Conservation (phyloP, 345 rosid genomes). For the Microcos paniculata region DNA sequence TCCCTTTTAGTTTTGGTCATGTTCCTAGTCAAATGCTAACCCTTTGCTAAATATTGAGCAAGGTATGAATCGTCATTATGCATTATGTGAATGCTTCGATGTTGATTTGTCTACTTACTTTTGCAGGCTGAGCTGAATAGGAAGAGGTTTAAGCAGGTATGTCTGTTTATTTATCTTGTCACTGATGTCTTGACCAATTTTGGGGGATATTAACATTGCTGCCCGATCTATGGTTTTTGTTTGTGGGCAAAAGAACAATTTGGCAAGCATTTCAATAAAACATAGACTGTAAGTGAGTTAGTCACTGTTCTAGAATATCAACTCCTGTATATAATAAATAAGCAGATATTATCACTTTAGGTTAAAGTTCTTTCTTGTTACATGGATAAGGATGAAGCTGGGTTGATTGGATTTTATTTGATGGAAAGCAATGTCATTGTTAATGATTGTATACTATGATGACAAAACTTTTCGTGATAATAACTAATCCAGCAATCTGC, state of each 20-base stretch:
- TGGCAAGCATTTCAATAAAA: neutral
- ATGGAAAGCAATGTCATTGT: neutral
- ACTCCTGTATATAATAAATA: neutral
- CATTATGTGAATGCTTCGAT: neutral
- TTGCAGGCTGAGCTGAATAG: slow-evolving; percentile 45
- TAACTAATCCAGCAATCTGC: neutral
- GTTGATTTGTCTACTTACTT: neutral
- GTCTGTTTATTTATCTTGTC: neutral
- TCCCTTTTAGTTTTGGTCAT: neutral
- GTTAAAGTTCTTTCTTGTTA: neutral
- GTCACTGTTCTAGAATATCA: neutral
- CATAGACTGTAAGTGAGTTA: neutral
- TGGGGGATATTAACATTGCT: neutral
- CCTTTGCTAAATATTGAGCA: neutral
- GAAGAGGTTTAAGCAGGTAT: slow-evolving; percentile 42
- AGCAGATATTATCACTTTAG: neutral
- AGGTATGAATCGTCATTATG: neutral
- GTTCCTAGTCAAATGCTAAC: neutral
- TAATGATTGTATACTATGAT: neutral
- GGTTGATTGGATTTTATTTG: neutral
- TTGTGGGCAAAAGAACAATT: neutral
- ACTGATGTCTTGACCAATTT: neutral
- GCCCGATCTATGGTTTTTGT: neutral
- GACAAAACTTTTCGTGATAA: neutral
- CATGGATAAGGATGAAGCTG: neutral